These are phyloP conservation scores for Cryptococcus sp. DNA, from an alignment of 1,284 basidiomycete species.

Conservation along the genomic window DNA sequence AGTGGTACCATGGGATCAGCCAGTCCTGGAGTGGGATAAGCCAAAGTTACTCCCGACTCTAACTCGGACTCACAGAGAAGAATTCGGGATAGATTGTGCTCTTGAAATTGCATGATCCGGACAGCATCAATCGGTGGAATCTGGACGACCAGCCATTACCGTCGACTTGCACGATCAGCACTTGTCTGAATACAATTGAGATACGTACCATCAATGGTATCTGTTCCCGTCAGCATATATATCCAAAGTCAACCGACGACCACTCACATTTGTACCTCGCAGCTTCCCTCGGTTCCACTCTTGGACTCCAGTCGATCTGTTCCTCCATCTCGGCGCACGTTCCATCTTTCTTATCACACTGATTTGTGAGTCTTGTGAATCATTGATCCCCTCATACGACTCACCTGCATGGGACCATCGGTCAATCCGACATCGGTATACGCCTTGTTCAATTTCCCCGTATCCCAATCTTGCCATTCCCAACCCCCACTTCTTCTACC, in stretches of 20 bases:
- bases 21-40: conserved; percentile 28
- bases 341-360: conserved; percentile 45
- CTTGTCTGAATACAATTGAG: no score
- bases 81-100: conserved; percentile 47
- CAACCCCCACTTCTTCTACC: conserved; percentile 20
- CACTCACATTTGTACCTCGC: conserved; percentile 40
- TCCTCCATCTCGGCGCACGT: conserved; percentile 43
- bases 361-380: background rate
- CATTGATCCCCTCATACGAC: background rate
- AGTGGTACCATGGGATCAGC: conserved; percentile 50
- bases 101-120: conserved; percentile 49
- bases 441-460: conserved; percentile 37
- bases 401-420: conserved; percentile 37
- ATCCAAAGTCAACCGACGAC: background rate
- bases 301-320: conserved; percentile 32
- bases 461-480: conserved; percentile 27
- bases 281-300: conserved; percentile 32
- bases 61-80: background rate
- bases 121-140: conserved; percentile 44
- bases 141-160: conserved; percentile 48
- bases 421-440: conserved; percentile 48
- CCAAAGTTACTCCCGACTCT: background rate
- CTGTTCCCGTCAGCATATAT: conserved; percentile 1
- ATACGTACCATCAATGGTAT: conserved; percentile 3
- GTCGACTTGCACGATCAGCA: conserved; percentile 23